Percentiles rank a stretch among this genome's conserved stretches.
Evolutionary conservation across 176 grass and related monocot genomes (phyloP).

Genomic region (Phragmites australis): DNA sequence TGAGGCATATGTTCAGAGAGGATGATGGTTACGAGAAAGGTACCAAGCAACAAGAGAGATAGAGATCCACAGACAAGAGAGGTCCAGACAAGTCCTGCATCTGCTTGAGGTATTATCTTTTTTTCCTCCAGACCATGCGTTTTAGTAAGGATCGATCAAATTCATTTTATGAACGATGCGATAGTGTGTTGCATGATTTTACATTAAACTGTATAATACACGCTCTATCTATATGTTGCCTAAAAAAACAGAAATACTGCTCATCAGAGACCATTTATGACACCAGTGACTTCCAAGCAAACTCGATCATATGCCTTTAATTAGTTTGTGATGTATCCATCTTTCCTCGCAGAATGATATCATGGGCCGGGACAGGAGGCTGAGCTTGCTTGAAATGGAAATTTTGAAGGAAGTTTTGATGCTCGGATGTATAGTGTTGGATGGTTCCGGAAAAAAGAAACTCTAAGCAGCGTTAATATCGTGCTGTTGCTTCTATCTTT

Average conservation of each 20-base stretch:
- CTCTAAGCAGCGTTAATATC: no score
- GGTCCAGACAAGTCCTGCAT: not conserved
- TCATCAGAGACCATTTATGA: not conserved
- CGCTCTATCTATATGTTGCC: not conserved
- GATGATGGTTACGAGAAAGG: not conserved
- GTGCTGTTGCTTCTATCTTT: no score
- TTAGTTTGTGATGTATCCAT: not conserved
- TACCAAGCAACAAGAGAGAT: not conserved
- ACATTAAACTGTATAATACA: not conserved
- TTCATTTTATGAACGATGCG: not conserved
- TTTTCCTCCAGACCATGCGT: not conserved
- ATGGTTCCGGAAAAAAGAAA: no score
- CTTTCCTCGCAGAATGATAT: not conserved
- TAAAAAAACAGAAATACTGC: not conserved
- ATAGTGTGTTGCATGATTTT: not conserved
- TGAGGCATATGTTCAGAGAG: not conserved
- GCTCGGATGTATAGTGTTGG: not conserved
- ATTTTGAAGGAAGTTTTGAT: no score
- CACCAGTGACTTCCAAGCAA: not conserved
- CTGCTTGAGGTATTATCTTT: not conserved
- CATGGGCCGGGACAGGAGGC: not conserved
- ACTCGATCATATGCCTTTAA: not conserved
- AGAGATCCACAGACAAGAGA: not conserved
- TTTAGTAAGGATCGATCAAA: not conserved
- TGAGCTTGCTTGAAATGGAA: not conserved